Evolutionary conservation across 805 yeast genomes (phyloP).

Genomic region (Candida multigemmis): DNA sequence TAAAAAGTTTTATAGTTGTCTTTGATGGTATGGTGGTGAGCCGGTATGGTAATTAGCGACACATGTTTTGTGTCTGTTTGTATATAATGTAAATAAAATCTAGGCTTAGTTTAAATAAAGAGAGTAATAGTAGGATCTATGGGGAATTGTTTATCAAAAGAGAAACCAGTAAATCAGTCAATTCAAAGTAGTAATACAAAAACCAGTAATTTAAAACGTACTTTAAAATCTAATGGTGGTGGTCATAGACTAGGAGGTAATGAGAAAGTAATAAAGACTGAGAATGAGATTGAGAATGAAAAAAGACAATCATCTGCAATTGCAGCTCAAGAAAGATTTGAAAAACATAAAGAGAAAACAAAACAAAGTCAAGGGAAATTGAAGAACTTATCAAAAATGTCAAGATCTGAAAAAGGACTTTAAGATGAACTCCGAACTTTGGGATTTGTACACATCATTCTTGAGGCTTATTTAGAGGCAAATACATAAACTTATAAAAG

Average conservation of each 20-base stretch:
- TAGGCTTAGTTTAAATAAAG: no score
- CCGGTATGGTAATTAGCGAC: no score
- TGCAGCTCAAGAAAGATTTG: conserved; percentile 29
- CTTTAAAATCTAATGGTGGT: conserved; percentile 1
- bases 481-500: no score
- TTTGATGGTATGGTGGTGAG: no score
- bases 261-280: conserved; percentile 1
- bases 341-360: conserved; percentile 16
- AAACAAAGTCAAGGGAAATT: conserved; percentile 20
- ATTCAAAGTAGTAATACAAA: not conserved
- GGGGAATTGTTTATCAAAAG: conserved; percentile 12
- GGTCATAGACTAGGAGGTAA: conserved; percentile 11
- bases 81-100: no score
- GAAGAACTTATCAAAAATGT: conserved; percentile 18
- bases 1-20: no score
- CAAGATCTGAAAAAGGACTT: conserved; percentile 25
- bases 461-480: not conserved
- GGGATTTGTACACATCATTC: not conserved
- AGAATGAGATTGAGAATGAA: conserved; percentile 5
- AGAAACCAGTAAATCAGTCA: not conserved
- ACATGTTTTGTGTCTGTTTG: no score
- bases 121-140: conserved; percentile 4
- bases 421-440: not conserved
- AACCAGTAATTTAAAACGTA: conserved; percentile 1
- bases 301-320: conserved; percentile 27